These are phyloP conservation scores for Backusella morwellensis DNA, from an alignment of 192 early-diverging fungal genomes.

Conservation along the genomic window DNA sequence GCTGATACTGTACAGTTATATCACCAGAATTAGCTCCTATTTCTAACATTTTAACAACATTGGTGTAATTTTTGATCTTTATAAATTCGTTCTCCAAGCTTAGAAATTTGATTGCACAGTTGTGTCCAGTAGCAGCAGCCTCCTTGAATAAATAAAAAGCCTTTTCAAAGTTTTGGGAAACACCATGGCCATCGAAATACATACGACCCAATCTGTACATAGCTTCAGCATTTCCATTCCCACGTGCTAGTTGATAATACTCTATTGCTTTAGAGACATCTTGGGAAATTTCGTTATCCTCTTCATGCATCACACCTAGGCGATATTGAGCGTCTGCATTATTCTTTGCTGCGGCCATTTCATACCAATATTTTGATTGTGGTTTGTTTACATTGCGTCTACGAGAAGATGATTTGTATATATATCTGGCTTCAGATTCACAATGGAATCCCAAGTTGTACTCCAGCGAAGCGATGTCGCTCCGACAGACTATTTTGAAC, in stretches of 20 bases:
- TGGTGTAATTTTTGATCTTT: neutral
- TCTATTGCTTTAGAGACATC: slow-evolving; percentile 26
- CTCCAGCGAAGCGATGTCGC: neutral
- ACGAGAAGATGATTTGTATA: neutral
- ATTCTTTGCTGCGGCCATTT: slow-evolving; percentile 19
- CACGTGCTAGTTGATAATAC: slow-evolving; percentile 17
- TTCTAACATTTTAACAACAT: neutral
- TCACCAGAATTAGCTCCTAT: neutral
- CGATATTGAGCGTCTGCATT: slow-evolving; percentile 22
- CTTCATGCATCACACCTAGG: slow-evolving; percentile 24
- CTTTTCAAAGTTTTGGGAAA: neutral
- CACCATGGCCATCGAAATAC: neutral
- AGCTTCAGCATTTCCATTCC: slow-evolving; percentile 17
- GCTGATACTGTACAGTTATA: neutral
- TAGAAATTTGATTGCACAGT: neutral
- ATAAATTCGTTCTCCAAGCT: neutral
- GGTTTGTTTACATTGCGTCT: neutral
- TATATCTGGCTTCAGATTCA: neutral
- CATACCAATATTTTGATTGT: slow-evolving; percentile 30
- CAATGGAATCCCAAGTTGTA: slow-evolving; percentile 7
- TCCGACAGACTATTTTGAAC: neutral
- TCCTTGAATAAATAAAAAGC: neutral
- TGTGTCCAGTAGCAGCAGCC: neutral
- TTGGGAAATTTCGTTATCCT: slow-evolving; percentile 23
- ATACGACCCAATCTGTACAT: slow-evolving; percentile 1